Evolutionary conservation across 352 stramenopile genomes (phyloP).

Genomic region (Aphanomyces astaci): DNA sequence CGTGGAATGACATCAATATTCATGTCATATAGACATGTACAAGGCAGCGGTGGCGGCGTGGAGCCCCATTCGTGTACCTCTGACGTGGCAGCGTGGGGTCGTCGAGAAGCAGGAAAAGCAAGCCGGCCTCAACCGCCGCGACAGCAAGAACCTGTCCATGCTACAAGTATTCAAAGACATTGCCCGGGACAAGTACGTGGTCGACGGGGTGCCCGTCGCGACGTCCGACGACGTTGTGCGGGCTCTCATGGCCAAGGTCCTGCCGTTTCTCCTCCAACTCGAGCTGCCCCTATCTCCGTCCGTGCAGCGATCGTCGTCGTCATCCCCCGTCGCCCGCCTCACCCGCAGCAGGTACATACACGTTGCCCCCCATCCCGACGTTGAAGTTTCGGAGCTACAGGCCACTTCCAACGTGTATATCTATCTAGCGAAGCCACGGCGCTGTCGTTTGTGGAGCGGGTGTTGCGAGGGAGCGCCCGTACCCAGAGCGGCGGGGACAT

Average conservation of each 20-base stretch:
- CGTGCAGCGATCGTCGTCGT: slow-evolving; percentile 21
- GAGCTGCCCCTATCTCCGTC: not conserved
- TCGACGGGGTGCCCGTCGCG: slow-evolving; percentile 46
- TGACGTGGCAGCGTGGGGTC: slow-evolving; percentile 55
- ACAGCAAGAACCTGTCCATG: slow-evolving; percentile 59
- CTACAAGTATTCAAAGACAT: slow-evolving; percentile 72
- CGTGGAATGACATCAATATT: too few species aligned
- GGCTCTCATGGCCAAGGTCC: slow-evolving; percentile 3
- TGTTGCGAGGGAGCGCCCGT: slow-evolving; percentile 53
- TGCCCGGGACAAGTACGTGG: slow-evolving; percentile 52
- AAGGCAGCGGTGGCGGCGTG: slow-evolving; percentile 33
- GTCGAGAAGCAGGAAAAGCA: slow-evolving; percentile 34
- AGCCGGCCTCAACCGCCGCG: slow-evolving; percentile 24
- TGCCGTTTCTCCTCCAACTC: not conserved
- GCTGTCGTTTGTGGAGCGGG: slow-evolving; percentile 60
- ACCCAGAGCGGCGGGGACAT: slow-evolving; percentile 75
- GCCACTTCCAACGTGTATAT: not conserved
- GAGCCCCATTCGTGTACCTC: slow-evolving; percentile 47
- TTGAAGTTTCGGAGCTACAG: not conserved
- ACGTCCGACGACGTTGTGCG: slow-evolving; percentile 23
- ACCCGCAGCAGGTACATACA: slow-evolving; percentile 11
- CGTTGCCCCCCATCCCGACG: slow-evolving; percentile 19
- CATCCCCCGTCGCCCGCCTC: slow-evolving; percentile 13
- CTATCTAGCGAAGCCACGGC: slow-evolving; percentile 40
- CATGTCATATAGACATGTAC: slow-evolving; percentile 31